Evolutionary conservation across 192 early-diverging fungal genomes (phyloP), one percentile per base, ranked within the genome.

Genomic region (Ambispora gerdemannii): DNA sequence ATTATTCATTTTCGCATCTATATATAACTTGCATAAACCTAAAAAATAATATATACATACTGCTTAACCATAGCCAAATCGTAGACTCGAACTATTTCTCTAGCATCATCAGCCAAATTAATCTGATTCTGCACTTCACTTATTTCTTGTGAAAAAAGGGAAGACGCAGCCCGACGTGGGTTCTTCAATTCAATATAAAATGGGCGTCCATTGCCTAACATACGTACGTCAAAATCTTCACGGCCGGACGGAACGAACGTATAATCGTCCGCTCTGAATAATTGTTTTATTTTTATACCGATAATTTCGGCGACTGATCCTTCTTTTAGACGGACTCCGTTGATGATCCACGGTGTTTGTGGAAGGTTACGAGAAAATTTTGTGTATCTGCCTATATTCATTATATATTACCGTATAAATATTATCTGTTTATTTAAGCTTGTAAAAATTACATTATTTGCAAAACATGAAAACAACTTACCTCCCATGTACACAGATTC

Each of bases 221-320:
- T 95, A n/a, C 92, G 85, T 24, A 98, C 96, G 76, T 98, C 93
- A 4, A 89, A 88, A 77, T 98, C 96, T 74, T 98, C 96, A 22
- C 94, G 87, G 15, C 96, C 96, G 4, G 94, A 87, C 0, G 87
- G 87, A 2, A 86, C 83, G 74, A 98, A 90, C 63, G 91, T 94
- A 76, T 88, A 91, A 35, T 74, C 85, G 72, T 89, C 87, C 38
- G 79, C 80, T 3, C 74, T 74, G 70, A 87, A 83, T 17, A 87
- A 74, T 15, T 72, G 74, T 70, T 85, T 76, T 24, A 95, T 38
- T 7, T 82, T 75, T 31, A 78, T 76, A 3, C 84, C 88, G 38
- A 93, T 86, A 38, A 89, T 77, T 69, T 95, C 94, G 4, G 94
- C 88, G 0, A 98, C 91, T 4, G 90, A 92, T 31, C 84, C 76